Percentiles rank a stretch among this genome's conserved stretches.
Conservation (phyloP, 192 early-diverging fungal genomes). For the Linnemannia elongata region DNA sequence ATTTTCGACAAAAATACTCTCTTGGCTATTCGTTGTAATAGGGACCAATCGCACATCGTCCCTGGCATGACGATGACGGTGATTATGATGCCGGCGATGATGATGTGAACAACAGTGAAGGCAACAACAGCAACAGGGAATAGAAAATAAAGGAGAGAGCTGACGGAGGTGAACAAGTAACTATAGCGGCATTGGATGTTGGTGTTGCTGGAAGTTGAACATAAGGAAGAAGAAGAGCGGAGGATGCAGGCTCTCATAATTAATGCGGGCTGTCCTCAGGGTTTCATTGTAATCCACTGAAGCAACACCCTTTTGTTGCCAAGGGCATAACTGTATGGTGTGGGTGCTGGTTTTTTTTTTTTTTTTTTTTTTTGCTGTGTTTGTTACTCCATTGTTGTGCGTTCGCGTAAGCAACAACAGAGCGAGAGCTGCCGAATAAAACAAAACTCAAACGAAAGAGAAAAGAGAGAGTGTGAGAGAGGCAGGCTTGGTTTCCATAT, state of each 20-base stretch:
- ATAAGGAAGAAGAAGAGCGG: not conserved
- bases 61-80: not conserved
- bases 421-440: not conserved
- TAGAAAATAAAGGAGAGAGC: not conserved
- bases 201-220: not conserved
- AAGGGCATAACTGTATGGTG: not conserved
- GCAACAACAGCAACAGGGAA: not conserved
- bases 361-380: not conserved
- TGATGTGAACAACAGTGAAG: no score
- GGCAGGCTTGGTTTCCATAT: not conserved
- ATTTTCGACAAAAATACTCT: not conserved
- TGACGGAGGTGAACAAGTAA: not conserved
- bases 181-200: not conserved
- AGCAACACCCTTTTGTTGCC: not conserved
- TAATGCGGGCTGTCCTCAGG: not conserved
- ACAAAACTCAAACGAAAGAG: not conserved
- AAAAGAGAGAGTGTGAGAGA: not conserved
- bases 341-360: no score
- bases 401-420: slow-evolving; percentile 4
- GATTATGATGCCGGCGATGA: not conserved
- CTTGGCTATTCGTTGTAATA: not conserved
- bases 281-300: not conserved
- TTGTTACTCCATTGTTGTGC: not conserved
- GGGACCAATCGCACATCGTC: not conserved
- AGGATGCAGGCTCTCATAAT: slow-evolving; percentile 2